Conservation (phyloP, 2,329 filamentous ascomycete genomes). For the Aspergillus transmontanensis region DNA sequence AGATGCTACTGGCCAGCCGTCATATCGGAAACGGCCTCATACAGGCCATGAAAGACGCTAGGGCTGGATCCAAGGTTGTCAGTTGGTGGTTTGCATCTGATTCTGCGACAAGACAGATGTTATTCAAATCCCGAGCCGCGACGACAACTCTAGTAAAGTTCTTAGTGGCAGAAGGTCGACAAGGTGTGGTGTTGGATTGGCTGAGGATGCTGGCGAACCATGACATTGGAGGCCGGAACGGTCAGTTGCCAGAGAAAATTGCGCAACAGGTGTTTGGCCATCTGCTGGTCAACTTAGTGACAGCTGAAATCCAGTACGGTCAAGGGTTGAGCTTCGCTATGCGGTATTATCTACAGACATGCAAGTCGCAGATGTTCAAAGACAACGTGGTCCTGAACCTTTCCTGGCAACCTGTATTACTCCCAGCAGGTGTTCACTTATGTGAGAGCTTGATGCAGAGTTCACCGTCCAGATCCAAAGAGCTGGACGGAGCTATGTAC, state of each 20-base stretch:
- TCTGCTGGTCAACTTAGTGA: constrained; percentile 35
- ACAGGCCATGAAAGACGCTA: constrained; percentile 37
- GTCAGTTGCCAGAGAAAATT: constrained; percentile 24
- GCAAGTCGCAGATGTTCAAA: constrained; percentile 23
- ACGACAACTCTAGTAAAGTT: constrained; percentile 39
- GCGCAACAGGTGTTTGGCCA: constrained; percentile 26
- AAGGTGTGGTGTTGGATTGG: constrained; percentile 39
- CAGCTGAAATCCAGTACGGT: constrained; percentile 38
- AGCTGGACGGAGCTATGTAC: constrained; percentile 33
- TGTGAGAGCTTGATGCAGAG: constrained; percentile 28
- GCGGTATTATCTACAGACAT: constrained; percentile 31
- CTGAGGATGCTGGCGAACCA: constrained; percentile 32
- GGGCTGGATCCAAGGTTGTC: constrained; percentile 36
- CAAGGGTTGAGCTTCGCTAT: constrained; percentile 35
- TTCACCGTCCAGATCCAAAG: constrained; percentile 23
- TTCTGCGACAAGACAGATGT: constrained; percentile 26
- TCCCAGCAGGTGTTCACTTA: constrained; percentile 28
- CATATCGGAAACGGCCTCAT: constrained; percentile 20
- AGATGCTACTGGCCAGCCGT: constrained; percentile 33
- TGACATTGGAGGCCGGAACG: constrained; percentile 30
- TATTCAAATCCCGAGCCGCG: constrained; percentile 33
- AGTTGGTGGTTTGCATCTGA: constrained; percentile 47
- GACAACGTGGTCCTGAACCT: constrained; percentile 9
- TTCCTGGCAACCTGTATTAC: constrained; percentile 23
- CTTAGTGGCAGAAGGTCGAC: constrained; percentile 41